These are phyloP conservation scores for Microglena sp. DNA, from an alignment of 139 green algal genomes.

Conservation along the genomic window DNA sequence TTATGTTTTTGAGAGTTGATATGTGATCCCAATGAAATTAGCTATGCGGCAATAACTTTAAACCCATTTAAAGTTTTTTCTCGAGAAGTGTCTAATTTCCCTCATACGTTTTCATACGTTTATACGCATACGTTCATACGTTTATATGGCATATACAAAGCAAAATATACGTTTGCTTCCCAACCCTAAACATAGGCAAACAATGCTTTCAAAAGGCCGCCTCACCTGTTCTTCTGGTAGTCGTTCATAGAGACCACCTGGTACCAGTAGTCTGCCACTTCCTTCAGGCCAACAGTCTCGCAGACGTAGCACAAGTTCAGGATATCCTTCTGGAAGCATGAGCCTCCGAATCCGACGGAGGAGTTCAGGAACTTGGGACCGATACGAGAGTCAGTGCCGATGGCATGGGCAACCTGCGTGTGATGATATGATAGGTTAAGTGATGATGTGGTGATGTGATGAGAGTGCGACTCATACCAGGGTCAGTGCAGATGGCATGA, in stretches of 20 bases:
- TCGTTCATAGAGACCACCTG: slow-evolving; percentile 94
- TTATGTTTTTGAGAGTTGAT: too few relatives aligned
- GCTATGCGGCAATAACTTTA: too few relatives aligned
- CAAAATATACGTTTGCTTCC: too few relatives aligned
- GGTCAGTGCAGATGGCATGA: slow-evolving; percentile 88
- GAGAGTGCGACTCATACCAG: slow-evolving; percentile 93
- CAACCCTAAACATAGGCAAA: too few relatives aligned
- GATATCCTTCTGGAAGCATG: slow-evolving; percentile 99
- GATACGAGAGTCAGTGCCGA: slow-evolving; percentile 93
- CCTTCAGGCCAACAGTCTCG: slow-evolving; percentile 80
- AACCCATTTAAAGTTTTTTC: too few relatives aligned
- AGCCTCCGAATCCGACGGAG: slow-evolving; percentile 95
- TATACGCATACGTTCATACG: too few relatives aligned
- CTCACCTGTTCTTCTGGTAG: slow-evolving; percentile 96
- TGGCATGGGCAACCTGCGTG: slow-evolving; percentile 72
- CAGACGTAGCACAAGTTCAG: slow-evolving; percentile 98
- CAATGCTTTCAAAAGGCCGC: too few relatives aligned
- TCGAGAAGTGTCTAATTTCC: too few relatives aligned
- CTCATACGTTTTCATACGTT: too few relatives aligned
- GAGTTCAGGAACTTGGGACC: slow-evolving; percentile 96
- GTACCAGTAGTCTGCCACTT: slow-evolving; percentile 94
- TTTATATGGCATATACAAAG: too few relatives aligned
- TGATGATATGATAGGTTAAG: not conserved
- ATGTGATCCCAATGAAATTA: too few relatives aligned
- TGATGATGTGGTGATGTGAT: too few relatives aligned